Evolutionary conservation across 2,329 filamentous ascomycete species (phyloP).

Genomic region (Chrysosporium queenslandicum): DNA sequence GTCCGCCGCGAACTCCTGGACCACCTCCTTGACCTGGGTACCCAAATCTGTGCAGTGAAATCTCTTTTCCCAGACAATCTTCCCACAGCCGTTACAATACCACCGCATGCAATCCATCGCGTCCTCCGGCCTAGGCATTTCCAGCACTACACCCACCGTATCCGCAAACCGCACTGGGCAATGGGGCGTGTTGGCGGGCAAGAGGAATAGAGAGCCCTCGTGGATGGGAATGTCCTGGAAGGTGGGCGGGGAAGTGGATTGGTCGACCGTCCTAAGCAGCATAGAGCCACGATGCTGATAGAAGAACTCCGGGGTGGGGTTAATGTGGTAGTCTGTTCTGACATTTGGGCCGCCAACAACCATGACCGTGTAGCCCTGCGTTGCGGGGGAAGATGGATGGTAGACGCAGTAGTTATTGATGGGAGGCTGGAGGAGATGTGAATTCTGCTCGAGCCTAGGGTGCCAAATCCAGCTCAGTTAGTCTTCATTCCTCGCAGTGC

Average conservation of each 20-base stretch:
- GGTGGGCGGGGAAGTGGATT: constrained; percentile 38
- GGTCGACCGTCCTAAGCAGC: constrained; percentile 83
- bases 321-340: constrained; percentile 97
- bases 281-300: constrained; percentile 91
- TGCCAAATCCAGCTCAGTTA: background rate
- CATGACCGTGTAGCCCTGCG: constrained; percentile 84
- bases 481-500: no score
- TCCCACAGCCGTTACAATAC: constrained; percentile 69
- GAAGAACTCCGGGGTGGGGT: constrained; percentile 93
- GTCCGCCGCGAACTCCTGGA: constrained; percentile 67
- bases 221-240: constrained; percentile 83
- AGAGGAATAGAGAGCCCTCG: constrained; percentile 87
- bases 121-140: constrained; percentile 64
- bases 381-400: constrained; percentile 54
- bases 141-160: constrained; percentile 88
- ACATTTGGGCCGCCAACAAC: constrained; percentile 94
- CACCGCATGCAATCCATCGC: constrained; percentile 73
- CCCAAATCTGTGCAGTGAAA: constrained; percentile 88
- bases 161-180: constrained; percentile 88
- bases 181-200: constrained; percentile 90
- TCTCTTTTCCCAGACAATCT: constrained; percentile 69
- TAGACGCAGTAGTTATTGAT: constrained; percentile 98
- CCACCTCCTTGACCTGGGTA: constrained; percentile 86
- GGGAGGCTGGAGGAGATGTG: constrained; percentile 82
- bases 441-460: constrained; percentile 76